Base-by-base conservation (phyloP, 352 stramenopile species). In the Globisporangium uncinulatum region DNA sequence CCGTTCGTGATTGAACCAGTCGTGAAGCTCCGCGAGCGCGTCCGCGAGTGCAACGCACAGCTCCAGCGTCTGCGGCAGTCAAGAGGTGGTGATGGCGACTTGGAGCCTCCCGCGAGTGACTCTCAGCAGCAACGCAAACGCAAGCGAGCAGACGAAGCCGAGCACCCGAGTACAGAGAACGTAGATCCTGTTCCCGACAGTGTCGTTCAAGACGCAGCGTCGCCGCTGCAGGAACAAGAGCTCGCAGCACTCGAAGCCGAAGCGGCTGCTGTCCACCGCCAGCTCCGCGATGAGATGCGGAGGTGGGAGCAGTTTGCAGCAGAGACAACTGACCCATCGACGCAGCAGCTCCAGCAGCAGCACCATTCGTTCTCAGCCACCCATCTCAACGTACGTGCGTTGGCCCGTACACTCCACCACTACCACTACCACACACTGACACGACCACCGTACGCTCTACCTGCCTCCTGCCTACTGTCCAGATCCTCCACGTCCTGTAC, bases 401-500 rank as follows among this genome's bases (percentile, higher is more conserved):
- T 36, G 14, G 51, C 20, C n/a, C n/a, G n/a, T n/a, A n/a, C n/a
- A n/a, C n/a, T n/a, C n/a, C n/a, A n/a, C n/a, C n/a, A n/a, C n/a
- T n/a, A n/a, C n/a, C n/a, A n/a, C n/a, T n/a, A n/a, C n/a, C n/a
- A n/a, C n/a, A n/a, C n/a, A n/a, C n/a, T n/a, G n/a, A n/a, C n/a
- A n/a, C n/a, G n/a, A n/a, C n/a, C n/a, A n/a, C n/a, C n/a, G n/a
- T n/a, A n/a, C n/a, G n/a, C n/a, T n/a, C n/a, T n/a, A n/a, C n/a
- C n/a, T n/a, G n/a, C n/a, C n/a, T n/a, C n/a, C n/a, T n/a, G n/a
- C n/a, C n/a, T n/a, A n/a, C n/a, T n/a, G n/a, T n/a, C n/a, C 41
- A 74, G 66, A 74, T 74, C 36, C 59, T 74, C 19, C 53, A 51
- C 5, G 61, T 46, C 41, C 61, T 74, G 66, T 71, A 74, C 46